Percentiles rank a stretch among this genome's conserved stretches.
Evolutionary conservation across 73 alveolate genomes (phyloP).

Genomic region (Blepharisma stoltei): DNA sequence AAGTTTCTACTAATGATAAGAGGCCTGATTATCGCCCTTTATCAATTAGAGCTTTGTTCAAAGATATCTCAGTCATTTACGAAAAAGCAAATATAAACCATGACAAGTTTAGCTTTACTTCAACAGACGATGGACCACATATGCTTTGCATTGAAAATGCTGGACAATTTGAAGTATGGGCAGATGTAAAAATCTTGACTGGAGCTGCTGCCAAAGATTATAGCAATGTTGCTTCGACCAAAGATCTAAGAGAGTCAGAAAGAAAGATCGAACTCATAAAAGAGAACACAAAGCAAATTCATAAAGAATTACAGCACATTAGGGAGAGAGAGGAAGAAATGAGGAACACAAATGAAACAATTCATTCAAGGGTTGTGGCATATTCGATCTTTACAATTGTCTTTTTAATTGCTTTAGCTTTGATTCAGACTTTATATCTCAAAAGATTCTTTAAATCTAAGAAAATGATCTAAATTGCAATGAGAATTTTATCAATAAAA

Average conservation of each 20-base stretch:
- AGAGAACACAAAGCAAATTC: conserved; percentile 23
- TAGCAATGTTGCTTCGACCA: conserved; percentile 8
- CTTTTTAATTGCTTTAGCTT: conserved; percentile 14
- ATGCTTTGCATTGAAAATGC: background rate
- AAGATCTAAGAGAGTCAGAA: conserved; percentile 4
- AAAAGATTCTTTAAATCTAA: conserved; percentile 9
- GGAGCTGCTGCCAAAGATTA: conserved; percentile 31
- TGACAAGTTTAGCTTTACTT: conserved; percentile 17
- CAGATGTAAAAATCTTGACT: background rate
- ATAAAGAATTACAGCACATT: background rate
- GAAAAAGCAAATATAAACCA: background rate
- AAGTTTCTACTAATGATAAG: background rate
- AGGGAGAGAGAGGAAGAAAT: conserved; percentile 33
- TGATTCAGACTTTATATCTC: conserved; percentile 10
- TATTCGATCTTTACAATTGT: conserved; percentile 25
- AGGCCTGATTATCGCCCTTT: background rate
- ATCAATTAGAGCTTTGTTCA: too few species aligned
- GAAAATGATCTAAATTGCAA: conserved; percentile 18
- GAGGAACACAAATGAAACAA: conserved; percentile 30
- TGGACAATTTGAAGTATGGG: background rate
- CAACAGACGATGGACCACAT: conserved; percentile 12
- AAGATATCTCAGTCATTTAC: background rate
- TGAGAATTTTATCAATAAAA: background rate
- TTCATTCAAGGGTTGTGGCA: conserved; percentile 23
- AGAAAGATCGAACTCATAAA: background rate